Evolutionary conservation across 192 early-diverging fungal species (phyloP).

Genomic region (Linnemannia exigua): DNA sequence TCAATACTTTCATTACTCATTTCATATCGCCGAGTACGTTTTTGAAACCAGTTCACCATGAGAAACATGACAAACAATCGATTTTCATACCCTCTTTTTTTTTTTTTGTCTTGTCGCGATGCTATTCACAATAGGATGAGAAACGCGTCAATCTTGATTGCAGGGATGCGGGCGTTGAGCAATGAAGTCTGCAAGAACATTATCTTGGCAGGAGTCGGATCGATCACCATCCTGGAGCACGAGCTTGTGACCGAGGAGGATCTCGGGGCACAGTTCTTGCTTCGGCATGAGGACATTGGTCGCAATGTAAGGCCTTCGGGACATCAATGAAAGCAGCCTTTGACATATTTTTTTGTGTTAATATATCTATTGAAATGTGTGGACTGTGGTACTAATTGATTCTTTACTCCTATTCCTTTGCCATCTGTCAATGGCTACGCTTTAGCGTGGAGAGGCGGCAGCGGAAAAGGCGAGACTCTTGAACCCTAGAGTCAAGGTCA

Average conservation of each 20-base stretch:
- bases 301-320: conserved; percentile 69
- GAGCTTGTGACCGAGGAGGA: conserved; percentile 70
- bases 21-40: too few species aligned
- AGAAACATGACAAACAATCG: too few species aligned
- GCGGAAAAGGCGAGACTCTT: conserved; percentile 74
- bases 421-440: background rate
- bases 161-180: conserved; percentile 78
- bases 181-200: conserved; percentile 96
- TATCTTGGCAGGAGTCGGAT: conserved; percentile 89
- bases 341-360: background rate
- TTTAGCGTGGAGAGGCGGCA: conserved; percentile 74
- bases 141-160: conserved; percentile 80
- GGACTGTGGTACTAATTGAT: too few species aligned
- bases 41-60: too few species aligned
- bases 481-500: conserved; percentile 87
- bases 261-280: conserved; percentile 84
- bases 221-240: conserved; percentile 78
- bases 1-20: too few species aligned
- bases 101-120: background rate
- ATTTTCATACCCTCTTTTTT: background rate
- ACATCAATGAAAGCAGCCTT: conserved; percentile 10
- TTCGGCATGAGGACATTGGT: conserved; percentile 74
- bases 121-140: conserved; percentile 75
- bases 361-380: too few species aligned
- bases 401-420: conserved; percentile 20